Conservation (phyloP, 441 rosid species). For the Adansonia rubrostipa region DNA sequence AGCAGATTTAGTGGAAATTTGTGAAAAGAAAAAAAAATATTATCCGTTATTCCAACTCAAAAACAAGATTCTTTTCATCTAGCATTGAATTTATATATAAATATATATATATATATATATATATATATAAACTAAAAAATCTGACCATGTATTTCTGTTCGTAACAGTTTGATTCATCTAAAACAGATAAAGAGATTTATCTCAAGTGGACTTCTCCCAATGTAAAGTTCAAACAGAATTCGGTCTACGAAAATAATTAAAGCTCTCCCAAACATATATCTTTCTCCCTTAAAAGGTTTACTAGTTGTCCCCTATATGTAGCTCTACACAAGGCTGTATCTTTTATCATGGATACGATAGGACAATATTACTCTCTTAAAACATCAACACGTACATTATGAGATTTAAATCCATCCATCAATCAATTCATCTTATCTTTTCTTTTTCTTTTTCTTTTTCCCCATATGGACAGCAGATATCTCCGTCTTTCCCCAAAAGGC, state of each 20-base stretch:
- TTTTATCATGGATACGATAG: neutral
- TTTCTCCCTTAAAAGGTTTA: neutral
- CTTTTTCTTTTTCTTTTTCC: no score
- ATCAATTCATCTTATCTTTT: no score
- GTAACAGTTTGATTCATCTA: neutral
- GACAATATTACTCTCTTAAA: neutral
- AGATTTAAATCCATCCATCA: neutral
- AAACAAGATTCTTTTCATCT: slow-evolving; percentile 1
- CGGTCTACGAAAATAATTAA: neutral
- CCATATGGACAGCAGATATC: no score
- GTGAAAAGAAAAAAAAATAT: neutral
- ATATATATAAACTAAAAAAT: neutral
- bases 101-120: neutral
- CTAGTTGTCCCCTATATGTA: neutral
- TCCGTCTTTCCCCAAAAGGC: no score
- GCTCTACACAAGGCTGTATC: neutral
- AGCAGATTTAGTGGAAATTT: neutral
- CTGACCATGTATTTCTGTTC: neutral
- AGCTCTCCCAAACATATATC: neutral
- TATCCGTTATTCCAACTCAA: neutral
- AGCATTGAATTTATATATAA: neutral
- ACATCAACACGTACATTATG: neutral
- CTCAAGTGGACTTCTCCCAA: neutral
- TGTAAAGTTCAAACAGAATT: neutral
- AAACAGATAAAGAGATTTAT: neutral